Conservation (phyloP, 2,329 filamentous ascomycete genomes). For the Drechslerella coelobrocha region DNA sequence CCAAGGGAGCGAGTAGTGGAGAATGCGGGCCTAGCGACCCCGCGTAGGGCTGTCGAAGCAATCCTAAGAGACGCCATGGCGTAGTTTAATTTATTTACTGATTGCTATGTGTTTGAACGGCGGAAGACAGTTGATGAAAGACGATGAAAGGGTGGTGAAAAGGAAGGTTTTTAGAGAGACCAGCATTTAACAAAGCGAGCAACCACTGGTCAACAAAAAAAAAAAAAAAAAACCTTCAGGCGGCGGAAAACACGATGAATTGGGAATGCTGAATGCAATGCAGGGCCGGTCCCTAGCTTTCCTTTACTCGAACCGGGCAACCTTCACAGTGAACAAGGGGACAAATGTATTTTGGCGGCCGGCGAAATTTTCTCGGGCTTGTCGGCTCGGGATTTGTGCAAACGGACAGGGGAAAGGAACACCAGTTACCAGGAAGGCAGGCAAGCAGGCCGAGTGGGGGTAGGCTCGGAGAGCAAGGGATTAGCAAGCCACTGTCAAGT, state of each 20-base stretch:
- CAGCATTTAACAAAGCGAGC: too few species aligned
- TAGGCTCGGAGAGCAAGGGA: too few species aligned
- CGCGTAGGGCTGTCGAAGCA: constrained; percentile 40
- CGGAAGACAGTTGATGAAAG: constrained; percentile 11
- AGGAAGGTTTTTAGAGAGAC: constrained; percentile 25
- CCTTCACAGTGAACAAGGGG: constrained; percentile 10
- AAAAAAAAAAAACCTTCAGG: not conserved
- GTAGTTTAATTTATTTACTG: not conserved
- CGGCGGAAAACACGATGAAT: constrained; percentile 3
- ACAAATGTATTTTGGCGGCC: constrained; percentile 3
- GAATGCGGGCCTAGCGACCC: constrained; percentile 41
- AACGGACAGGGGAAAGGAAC: constrained; percentile 34
- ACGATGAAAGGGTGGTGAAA: constrained; percentile 18
- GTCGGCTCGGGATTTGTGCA: constrained; percentile 36
- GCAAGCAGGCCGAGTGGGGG: constrained; percentile 40
- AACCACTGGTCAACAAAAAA: too few species aligned
- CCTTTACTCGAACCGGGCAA: constrained; percentile 7
- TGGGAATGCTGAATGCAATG: constrained; percentile 1
- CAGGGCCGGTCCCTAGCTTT: constrained; percentile 1
- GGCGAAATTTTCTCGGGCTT: constrained; percentile 40
- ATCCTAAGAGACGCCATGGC: constrained; percentile 46
- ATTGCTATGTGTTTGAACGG: not conserved
- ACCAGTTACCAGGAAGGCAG: too few species aligned
- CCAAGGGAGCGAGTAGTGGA: constrained; percentile 40
- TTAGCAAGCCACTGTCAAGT: too few species aligned